Conservation (phyloP, 768 basidiomycete genomes). For the Podaxis sp. region DNA sequence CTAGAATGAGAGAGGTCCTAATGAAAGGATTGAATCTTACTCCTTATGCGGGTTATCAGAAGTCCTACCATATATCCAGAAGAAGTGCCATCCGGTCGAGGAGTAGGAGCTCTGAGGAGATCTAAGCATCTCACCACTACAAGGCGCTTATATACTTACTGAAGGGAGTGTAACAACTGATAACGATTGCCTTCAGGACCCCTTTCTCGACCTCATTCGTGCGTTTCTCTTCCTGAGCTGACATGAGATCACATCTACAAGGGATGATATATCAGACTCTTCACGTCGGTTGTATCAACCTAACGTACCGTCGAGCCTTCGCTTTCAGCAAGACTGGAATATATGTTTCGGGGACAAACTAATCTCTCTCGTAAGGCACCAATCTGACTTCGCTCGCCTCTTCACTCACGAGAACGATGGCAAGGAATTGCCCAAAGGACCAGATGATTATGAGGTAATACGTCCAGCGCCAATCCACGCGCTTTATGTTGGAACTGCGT, state of each 20-base stretch:
- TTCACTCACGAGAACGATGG: constrained; percentile 48
- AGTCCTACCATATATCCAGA: not conserved
- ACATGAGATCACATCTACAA: not conserved
- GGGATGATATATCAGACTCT: not conserved
- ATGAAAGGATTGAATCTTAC: not conserved
- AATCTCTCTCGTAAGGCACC: not conserved
- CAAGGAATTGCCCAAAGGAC: constrained; percentile 52
- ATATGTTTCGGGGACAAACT: constrained; percentile 77
- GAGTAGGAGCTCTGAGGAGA: not conserved
- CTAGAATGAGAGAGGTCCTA: constrained; percentile 6
- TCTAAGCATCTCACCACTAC: not conserved
- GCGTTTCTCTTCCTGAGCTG: constrained; percentile 41
- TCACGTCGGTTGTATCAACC: constrained; percentile 34
- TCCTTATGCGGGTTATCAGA: not conserved
- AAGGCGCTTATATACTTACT: constrained; percentile 31
- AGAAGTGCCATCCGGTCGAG: constrained; percentile 6
- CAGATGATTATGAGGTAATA: constrained; percentile 72
- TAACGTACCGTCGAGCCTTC: constrained; percentile 53
- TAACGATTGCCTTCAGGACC: constrained; percentile 43
- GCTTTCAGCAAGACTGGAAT: constrained; percentile 54
- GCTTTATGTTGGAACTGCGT: constrained; percentile 29
- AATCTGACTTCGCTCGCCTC: not conserved
- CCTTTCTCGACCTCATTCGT: constrained; percentile 37
- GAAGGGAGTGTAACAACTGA: constrained; percentile 73
- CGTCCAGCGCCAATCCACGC: constrained; percentile 73